Evolutionary conservation across 106 monocot species (phyloP), one percentile per base, ranked within the genome.

Genomic region (Dioscorea zingiberensis): DNA sequence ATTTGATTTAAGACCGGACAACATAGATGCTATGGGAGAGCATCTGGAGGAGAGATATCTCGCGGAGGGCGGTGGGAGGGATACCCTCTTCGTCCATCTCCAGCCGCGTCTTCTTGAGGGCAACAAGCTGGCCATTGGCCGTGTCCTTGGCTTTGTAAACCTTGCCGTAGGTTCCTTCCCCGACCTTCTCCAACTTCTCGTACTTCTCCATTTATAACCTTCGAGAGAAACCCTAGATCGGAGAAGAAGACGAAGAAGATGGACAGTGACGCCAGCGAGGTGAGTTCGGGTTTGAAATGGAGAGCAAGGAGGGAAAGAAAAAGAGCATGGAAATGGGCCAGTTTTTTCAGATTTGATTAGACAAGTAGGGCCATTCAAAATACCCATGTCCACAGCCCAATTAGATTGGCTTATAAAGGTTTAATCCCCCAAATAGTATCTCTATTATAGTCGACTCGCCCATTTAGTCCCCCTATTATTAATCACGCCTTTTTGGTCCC

Each of bases 181-280:
- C 98, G 3, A 99, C 89, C 87, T 93, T 99, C 89, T 93, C 98
- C 63, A 99, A 69, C 84, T 99, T 99, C 82, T 99, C 93, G 84
- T 99, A 99, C 82, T 90, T 94, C 59, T 94, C 94, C 94, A 89
- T 88, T 62, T 3, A 4, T 16, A 13, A 51, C 15, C 51, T 51
- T 15, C 51, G 8, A n/a, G n/a, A n/a, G 15, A 19, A 51, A 51
- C 19, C 51, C 19, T 53, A 53, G 51, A 53, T 53, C 51, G 19
- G 19, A 18, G 16, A 53, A 53, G 51, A 53, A 51, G 51, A 51
- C 9, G 51, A 53, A 19, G 51, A 53, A 18, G 14, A 53, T 53
- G 51, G 51, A 19, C 4, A 19, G 51, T 38, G 38, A 38, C 38
- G 38, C 38, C 38, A 38, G 38, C 38, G 38, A 38, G 38, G 38